phyloP scores from a whole-genome alignment of 805 yeast species.

The Hanseniaspora nectarophila region DNA sequence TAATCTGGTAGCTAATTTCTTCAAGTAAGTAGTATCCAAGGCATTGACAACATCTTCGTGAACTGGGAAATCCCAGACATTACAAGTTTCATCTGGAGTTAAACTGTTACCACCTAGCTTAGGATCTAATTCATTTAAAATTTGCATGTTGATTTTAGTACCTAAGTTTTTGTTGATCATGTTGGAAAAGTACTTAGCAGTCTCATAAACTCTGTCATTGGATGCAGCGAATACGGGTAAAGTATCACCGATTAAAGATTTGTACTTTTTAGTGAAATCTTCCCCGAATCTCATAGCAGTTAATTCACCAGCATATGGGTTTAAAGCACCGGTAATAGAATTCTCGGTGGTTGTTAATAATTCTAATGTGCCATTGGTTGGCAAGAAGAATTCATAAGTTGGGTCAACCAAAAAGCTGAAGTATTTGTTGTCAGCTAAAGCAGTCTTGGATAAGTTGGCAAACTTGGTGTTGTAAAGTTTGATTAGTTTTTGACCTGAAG shows the following conservation, averaged over 20 bases:
- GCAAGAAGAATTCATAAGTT: conserved; percentile 36
- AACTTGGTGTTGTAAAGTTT: conserved; percentile 3
- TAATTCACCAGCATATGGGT: conserved; percentile 38
- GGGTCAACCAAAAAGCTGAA: conserved; percentile 42
- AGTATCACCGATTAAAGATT: conserved; percentile 29
- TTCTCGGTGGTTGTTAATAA: conserved; percentile 28
- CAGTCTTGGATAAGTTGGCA: conserved; percentile 28
- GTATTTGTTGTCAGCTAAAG: conserved; percentile 29
- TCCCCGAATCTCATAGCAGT: conserved; percentile 37
- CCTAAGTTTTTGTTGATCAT: conserved; percentile 38
- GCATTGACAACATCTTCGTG: conserved; percentile 17
- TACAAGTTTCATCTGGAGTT: conserved; percentile 38
- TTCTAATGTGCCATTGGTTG: conserved; percentile 32
- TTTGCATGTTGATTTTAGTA: conserved; percentile 28
- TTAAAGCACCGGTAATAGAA: conserved; percentile 18
- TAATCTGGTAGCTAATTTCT: conserved; percentile 46
- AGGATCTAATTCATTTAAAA: conserved; percentile 32
- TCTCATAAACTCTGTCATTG: conserved; percentile 38
- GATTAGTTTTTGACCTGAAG: conserved; percentile 22
- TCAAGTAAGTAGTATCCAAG: conserved; percentile 32
- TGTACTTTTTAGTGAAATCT: conserved; percentile 35
- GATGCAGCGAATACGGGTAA: conserved; percentile 40
- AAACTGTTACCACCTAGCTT: conserved; percentile 40
- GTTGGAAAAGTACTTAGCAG: conserved; percentile 36
- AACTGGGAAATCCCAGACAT: conserved; percentile 26